Conservation (phyloP, 352 stramenopile species). For the Plasmopara muralis region DNA sequence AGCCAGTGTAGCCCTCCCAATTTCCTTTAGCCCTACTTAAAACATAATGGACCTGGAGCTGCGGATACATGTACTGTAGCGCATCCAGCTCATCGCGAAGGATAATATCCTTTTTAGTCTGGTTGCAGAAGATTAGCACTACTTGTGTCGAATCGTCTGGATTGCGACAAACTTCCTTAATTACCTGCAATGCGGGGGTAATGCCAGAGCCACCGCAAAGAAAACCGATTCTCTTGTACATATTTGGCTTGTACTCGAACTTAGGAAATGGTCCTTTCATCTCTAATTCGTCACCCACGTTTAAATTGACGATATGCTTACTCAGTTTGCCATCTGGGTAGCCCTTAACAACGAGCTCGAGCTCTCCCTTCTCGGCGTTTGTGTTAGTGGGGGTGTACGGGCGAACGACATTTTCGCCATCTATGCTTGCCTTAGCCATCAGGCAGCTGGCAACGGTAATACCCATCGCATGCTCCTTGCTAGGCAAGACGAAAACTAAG, state of each 20-base stretch:
- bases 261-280: slow-evolving; percentile 87
- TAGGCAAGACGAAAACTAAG: slow-evolving; percentile 46
- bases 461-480: slow-evolving; percentile 57
- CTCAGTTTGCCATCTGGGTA: slow-evolving; percentile 81
- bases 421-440: slow-evolving; percentile 47
- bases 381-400: slow-evolving; percentile 84
- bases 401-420: slow-evolving; percentile 59
- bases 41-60: slow-evolving; percentile 62
- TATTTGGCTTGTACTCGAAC: slow-evolving; percentile 79
- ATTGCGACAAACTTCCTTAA: slow-evolving; percentile 73
- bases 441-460: slow-evolving; percentile 54
- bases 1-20: slow-evolving; percentile 57
- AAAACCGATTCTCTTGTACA: slow-evolving; percentile 73
- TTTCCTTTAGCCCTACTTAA: slow-evolving; percentile 32
- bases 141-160: slow-evolving; percentile 74
- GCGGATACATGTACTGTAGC: slow-evolving; percentile 49
- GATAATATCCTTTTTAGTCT: slow-evolving; percentile 77
- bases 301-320: slow-evolving; percentile 70
- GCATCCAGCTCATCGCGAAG: slow-evolving; percentile 71
- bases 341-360: slow-evolving; percentile 82
- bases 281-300: slow-evolving; percentile 69
- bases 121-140: slow-evolving; percentile 77
- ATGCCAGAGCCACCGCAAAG: slow-evolving; percentile 79
- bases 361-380: slow-evolving; percentile 58
- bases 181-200: slow-evolving; percentile 68